Conservation (phyloP, 768 basidiomycete species). For the Naganishia vaughanmartiniae region DNA sequence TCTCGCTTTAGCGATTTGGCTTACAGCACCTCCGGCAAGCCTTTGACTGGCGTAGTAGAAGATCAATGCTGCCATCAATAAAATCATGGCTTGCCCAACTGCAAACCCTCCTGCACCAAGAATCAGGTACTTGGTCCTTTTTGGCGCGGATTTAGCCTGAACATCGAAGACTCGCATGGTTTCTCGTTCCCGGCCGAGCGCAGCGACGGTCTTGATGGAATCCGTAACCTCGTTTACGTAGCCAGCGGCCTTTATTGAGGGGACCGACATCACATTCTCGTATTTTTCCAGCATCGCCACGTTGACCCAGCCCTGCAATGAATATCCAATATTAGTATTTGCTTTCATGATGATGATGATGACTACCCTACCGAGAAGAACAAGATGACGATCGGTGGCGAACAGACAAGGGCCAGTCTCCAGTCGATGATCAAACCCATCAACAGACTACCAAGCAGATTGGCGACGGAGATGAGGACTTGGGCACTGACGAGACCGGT, state of each 20-base stretch:
- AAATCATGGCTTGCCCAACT: constrained; percentile 33
- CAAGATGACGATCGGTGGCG: constrained; percentile 34
- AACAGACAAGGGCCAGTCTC: constrained; percentile 41
- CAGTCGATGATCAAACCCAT: constrained; percentile 43
- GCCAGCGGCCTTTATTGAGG: constrained; percentile 34
- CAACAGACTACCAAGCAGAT: constrained; percentile 38
- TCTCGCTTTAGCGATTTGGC: neutral
- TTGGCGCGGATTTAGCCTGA: constrained; percentile 22
- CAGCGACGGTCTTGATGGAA: constrained; percentile 36
- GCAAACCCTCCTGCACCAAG: constrained; percentile 31
- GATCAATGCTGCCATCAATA: constrained; percentile 39
- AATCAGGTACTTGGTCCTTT: constrained; percentile 29
- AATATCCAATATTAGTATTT: neutral
- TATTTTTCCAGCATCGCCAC: constrained; percentile 35
- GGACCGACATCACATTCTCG: constrained; percentile 33
- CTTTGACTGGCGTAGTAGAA: constrained; percentile 41
- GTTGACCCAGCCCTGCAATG: constrained; percentile 34
- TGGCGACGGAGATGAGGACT: constrained; percentile 36
- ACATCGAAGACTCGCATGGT: constrained; percentile 35
- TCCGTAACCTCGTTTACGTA: constrained; percentile 41
- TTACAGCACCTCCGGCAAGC: constrained; percentile 33
- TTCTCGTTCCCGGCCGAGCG: constrained; percentile 39
- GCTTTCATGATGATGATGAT: neutral
- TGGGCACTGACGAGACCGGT: constrained; percentile 44
- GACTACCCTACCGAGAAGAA: constrained; percentile 21